phyloP scores from a whole-genome alignment of 345 rosid genomes.

The Euphorbia tirucalli region DNA sequence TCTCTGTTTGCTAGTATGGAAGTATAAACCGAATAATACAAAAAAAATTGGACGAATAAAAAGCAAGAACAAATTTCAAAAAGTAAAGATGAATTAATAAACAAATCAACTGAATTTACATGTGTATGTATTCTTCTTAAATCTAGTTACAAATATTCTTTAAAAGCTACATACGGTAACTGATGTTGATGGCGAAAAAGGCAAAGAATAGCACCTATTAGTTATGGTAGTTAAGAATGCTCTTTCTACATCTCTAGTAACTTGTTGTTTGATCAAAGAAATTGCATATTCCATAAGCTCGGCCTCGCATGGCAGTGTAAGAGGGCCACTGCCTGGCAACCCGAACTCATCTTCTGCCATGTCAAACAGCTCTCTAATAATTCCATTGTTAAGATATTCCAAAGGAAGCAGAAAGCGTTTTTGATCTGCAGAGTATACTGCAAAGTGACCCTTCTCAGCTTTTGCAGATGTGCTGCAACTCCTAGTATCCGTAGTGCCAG shows the following conservation, averaged over 20 bases:
- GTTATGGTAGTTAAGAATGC: background rate
- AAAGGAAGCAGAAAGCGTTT: slow-evolving; percentile 9
- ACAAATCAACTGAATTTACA: background rate
- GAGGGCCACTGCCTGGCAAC: background rate
- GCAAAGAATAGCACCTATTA: background rate
- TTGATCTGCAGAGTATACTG: slow-evolving; percentile 7
- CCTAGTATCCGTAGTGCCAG: background rate
- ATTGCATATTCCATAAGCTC: slow-evolving; percentile 6
- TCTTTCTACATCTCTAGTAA: background rate
- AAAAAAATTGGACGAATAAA: no score
- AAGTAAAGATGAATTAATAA: background rate
- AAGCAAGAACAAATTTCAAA: no score
- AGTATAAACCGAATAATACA: no score
- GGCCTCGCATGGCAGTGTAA: background rate
- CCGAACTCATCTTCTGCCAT: slow-evolving; percentile 13
- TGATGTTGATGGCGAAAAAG: background rate
- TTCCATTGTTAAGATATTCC: slow-evolving; percentile 9
- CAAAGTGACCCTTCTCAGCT: slow-evolving; percentile 14
- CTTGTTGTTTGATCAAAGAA: slow-evolving; percentile 9
- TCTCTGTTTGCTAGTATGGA: no score
- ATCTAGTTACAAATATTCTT: background rate
- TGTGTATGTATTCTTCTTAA: background rate
- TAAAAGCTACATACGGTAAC: background rate
- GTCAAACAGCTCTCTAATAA: background rate
- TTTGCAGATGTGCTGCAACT: background rate